Conservation (phyloP, 768 basidiomycete genomes). For the Mycena rebaudengoi region DNA sequence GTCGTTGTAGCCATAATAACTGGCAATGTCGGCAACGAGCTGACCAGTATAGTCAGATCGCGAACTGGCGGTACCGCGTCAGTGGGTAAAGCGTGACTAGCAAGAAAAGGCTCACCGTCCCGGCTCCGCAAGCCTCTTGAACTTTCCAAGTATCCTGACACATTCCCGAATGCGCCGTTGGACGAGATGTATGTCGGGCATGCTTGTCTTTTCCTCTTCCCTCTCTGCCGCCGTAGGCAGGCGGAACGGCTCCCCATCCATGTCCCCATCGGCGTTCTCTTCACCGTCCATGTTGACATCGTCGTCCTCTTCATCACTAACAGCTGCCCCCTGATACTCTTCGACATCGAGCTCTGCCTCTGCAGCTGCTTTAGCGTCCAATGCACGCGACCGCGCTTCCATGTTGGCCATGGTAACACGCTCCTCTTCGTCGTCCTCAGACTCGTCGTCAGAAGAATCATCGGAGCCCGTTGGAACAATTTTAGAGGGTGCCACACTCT, state of each 20-base stretch:
- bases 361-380: conserved; percentile 71
- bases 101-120: conserved; percentile 62
- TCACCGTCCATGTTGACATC: conserved; percentile 58
- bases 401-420: conserved; percentile 82
- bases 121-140: conserved; percentile 70
- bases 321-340: conserved; percentile 67
- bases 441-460: conserved; percentile 55
- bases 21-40: conserved; percentile 87
- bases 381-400: conserved; percentile 79
- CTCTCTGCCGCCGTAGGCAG: conserved; percentile 78
- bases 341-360: conserved; percentile 76
- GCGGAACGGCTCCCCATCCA: conserved; percentile 60
- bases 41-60: conserved; percentile 92
- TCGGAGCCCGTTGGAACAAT: conserved; percentile 62
- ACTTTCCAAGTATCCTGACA: conserved; percentile 75
- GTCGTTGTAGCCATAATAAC: conserved; percentile 97
- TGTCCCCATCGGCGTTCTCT: conserved; percentile 46
- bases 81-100: conserved; percentile 11
- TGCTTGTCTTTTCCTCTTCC: conserved; percentile 75
- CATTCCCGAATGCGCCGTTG: conserved; percentile 84
- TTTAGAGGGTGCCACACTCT: conserved; percentile 54
- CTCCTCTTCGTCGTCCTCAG: conserved; percentile 55
- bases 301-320: conserved; percentile 54
- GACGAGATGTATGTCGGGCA: conserved; percentile 77
- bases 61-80: conserved; percentile 56